Base-by-base conservation (phyloP, 2,329 filamentous ascomycete species). In the Hypoxylon sp. region DNA sequence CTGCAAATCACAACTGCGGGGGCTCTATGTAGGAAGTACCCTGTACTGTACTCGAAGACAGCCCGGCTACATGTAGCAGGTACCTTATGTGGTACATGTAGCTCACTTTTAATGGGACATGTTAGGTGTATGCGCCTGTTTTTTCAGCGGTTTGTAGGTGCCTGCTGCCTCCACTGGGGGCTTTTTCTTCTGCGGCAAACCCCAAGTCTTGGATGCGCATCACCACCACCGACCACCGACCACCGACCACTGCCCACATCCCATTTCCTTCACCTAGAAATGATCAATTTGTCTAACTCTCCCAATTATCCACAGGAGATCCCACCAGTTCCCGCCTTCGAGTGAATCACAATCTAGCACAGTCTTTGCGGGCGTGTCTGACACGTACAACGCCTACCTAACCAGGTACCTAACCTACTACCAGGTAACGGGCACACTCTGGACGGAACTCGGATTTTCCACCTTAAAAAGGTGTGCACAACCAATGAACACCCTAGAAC, bases 391-490 rank as follows among this genome's bases (percentile, higher is more conserved):
- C 4, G 4, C 25, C 25, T 25, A 25, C 25, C 25, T 4, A 25
- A 25, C 25, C 25, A n/a, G n/a, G n/a, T 25, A 25, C 25, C 4
- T n/a, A n/a, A n/a, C 25, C 25, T 25, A 4, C 25, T 25, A 25
- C 2, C 25, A 2, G 25, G 25, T 13, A 20, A 20, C 31, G 46
- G 54, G n/a, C n/a, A n/a, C n/a, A n/a, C n/a, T 57, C 27, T 42
- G 40, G 17, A 49, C 46, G 58, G 56, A 65, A 60, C 54, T 63
- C 58, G 48, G 62, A 62, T 69, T 59, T 66, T 63, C 58, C 66
- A 57, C 6, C 42, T 30, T 44, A 20, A 42, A 61, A 53, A 60
- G 44, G 58, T 63, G 55, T 40, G 65, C 42, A 31, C 48, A 31
- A 61, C 61, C 59, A 59, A 60, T 62, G 55, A 63, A 27, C 35